Base-by-base conservation (phyloP, 768 basidiomycete genomes). In the Trametes punicea region DNA sequence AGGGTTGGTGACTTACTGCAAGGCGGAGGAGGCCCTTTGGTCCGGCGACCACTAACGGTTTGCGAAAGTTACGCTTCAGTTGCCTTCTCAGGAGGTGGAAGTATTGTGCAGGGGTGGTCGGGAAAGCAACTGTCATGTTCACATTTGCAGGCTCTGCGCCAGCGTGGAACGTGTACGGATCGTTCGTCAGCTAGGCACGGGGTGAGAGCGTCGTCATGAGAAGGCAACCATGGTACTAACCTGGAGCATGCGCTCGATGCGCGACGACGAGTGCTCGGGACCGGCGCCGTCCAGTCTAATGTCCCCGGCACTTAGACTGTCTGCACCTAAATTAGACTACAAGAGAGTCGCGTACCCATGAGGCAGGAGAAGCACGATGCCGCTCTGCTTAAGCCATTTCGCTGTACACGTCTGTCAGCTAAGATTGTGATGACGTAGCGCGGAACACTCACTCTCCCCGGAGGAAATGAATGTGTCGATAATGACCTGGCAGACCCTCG, bases 331-430 rank as follows among this genome's bases (percentile, higher is more conserved):
- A 30, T 21, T 48, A 33, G 46, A n/a, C 8, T 15, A 8, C 3
- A 47, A 41, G 11, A 59, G 52, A 54, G 52, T 54, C 34, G 23
- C 62, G 34, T 55, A 69, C 67, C 94, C 93, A 58, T 97, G 93
- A 23, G 93, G 93, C 0, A 97, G 77, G 42, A 93, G 80, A 55
- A 97, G 72, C 4, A 92, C 86, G 20, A 97, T 79, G 0, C 88
- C 93, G 62, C 91, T 94, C 72, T 96, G 93, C 67, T 85, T 90
- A 44, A 91, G 71, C 94, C 94, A 97, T 75, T 97, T 97, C 3
- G 93, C 91, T 93, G 60, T 33, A 56, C 57, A 44, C 46, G 23
- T 29, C 29, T 36, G 26, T 50, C 40, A 42, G 52, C 45, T 41
- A 26, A 51, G 11, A 13, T 44, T 20, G 18, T n/a, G 55, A 47